phyloP scores from a whole-genome alignment of 495 filamentous ascomycete genomes.

The Trichoderma parareesei region DNA sequence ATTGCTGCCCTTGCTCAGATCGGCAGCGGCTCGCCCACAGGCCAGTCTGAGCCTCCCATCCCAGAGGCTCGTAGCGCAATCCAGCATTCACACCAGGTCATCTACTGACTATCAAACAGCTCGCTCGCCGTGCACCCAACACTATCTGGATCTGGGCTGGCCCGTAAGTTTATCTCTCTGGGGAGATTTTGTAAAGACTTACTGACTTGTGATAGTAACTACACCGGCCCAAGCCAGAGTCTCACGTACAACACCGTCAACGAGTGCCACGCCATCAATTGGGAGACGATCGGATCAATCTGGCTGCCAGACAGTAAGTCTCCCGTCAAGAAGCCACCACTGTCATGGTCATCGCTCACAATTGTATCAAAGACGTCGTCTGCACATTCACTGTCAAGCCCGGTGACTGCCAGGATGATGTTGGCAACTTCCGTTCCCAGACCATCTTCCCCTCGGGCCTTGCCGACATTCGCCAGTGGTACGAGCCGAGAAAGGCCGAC shows the following conservation, averaged over 20 bases:
- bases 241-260: not conserved
- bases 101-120: not conserved
- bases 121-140: not conserved
- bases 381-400: conserved; percentile 2
- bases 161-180: not conserved
- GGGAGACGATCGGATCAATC: not conserved
- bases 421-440: not conserved
- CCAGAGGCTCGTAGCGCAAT: not conserved
- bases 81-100: not conserved
- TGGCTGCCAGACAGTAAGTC: not conserved
- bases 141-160: not conserved
- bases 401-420: not conserved
- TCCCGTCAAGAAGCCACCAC: not conserved
- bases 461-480: not conserved
- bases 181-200: not conserved
- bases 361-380: not conserved
- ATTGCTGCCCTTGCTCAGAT: not conserved
- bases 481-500: not conserved
- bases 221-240: conserved; percentile 1
- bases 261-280: not conserved
- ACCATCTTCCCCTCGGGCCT: not conserved
- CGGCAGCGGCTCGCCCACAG: not conserved
- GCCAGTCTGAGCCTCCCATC: not conserved
- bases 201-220: not conserved
- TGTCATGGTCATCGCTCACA: not conserved